Base-by-base conservation (phyloP, 2,329 filamentous ascomycete species). In the Arthrobotrys sphaeroides region DNA sequence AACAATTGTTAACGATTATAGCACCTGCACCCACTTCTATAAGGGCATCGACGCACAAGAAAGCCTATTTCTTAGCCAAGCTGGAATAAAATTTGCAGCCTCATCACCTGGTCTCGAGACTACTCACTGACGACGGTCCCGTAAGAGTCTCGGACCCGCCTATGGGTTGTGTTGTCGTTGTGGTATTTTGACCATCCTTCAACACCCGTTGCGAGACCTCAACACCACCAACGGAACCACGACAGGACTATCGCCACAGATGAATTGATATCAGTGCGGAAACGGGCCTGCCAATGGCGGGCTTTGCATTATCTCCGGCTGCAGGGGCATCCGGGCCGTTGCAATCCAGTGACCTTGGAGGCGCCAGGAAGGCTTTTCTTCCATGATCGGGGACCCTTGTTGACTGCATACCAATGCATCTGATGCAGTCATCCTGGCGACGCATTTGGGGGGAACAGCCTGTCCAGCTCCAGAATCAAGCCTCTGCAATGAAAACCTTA, bases 351-450 rank as follows among this genome's bases (percentile, higher is more conserved):
- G 67, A 72, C 59, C 59, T 57, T 57, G 59, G 49, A 64, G 67
- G 67, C 67, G 59, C 67, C 59, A 72, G 67, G 59, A 72, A 65
- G 67, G 67, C 67, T 72, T 49, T 43, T 65, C 33, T 28, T 43
- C 31, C 16, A 53, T 22, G 55, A 42, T 61, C 45, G 47, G 51
- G 66, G 57, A 40, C 22, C 65, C 64, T 51, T 18, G 53, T 36
- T 24, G 16, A 31, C 51, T 55, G 51, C 51, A 55, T 38, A 18
- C 51, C 20, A 38, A 55, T 55, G 51, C 51, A 55, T 38, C 31
- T 13, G 51, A 55, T 55, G 51, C 51, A 55, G 51, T 55, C 51
- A 55, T 55, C 51, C 51, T 55, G 51, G 51, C 36, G 65, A 26
- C 36, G 65, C 53, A 69, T 49, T 43, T 59, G 53, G 40, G 24